Evolutionary conservation across 2,329 filamentous ascomycete genomes (phyloP), one percentile per base, ranked within the genome.

Genomic region (Ceratocystis ficicola): DNA sequence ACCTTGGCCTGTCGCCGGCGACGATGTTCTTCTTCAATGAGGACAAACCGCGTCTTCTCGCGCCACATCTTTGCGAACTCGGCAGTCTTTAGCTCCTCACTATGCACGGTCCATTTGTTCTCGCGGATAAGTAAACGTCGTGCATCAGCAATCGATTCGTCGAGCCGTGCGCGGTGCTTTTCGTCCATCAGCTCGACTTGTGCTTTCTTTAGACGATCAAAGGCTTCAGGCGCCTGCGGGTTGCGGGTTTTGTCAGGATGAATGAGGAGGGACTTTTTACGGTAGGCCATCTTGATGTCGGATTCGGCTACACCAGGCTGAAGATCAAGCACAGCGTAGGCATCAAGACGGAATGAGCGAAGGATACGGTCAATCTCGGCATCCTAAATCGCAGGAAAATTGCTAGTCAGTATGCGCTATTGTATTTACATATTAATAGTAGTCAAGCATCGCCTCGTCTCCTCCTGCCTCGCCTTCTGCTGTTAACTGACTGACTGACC

Each of bases 191-290:
- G 83, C 71, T 90, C 85, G 1, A 86, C 88, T 73, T 97, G 91
- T 0, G 94, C 94, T 77, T 97, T 96, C 73, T 96, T 96, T 32
- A 99, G 83, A 8, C 93, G 86, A 77, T 99, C 94, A 74, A 99
- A 99, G 70, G 94, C 94, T 72, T 97, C 94, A 2, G 94, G 93
- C 0, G 94, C 94, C 62, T 81, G 83, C 0, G 90, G 87, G 73
- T 99, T 97, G 73, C 86, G 86, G 66, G 94, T 96, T 76, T 99
- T 99, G 80, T 99, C 94, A 5, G 94, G 94, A 79, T 99, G 94
- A 79, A 99, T 97, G 62, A 99, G 86, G 66, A 99, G 86, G n/a
- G 94, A 99, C 77, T 96, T 97, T 72, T 90, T 92, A 80, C 94
- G 92, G 78, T 97, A 99, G 70, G 84, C 84, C 71, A 87, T 80